Evolutionary conservation across 257 asterid genomes (phyloP), one percentile per base, ranked within the genome.

Genomic region (Solanum boliviense): DNA sequence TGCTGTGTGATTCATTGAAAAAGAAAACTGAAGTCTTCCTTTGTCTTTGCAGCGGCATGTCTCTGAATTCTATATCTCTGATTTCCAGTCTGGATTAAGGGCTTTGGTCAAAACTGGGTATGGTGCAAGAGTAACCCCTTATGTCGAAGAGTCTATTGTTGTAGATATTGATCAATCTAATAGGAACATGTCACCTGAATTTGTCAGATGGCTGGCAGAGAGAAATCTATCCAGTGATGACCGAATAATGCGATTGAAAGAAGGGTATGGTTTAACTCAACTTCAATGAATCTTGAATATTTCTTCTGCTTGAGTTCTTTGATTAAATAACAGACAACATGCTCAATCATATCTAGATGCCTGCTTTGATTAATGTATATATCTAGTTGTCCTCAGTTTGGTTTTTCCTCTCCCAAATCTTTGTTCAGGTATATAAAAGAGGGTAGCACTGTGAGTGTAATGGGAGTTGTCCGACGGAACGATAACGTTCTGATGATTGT

Each of bases 11-110:
- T 81, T 46, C 38, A 81, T 81, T 18, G 18, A 44, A 9, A 48
- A 5, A 52, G 60, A 52, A 44, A 44, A 44, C 85, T 79, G 39
- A 79, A 79, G 34, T 48, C 68, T 27, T 81, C 13, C 27, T 11
- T 20, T 9, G 39, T 62, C 39, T 52, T 89, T 87, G 91, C 97
- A 96, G 99, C 92, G 93, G 89, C 98, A 95, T 27, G 98, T 91
- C 7, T 95, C 94, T 16, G 99, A 96, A 89, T 96, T 96, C 90
- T 96, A 96, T 93, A 96, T 96, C 89, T 94, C 99, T 27, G 99
- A 96, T 89, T 94, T 91, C 90, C 97, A 95, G 88, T 94, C 99
- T 83, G 99, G 99, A 36, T 88, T 96, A 91, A 96, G 98, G 86
- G 99, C 99, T 27, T 88, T 96, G 88, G 98, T 96, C 10, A 96